Conservation (phyloP, 306 rosid genomes). For the Cucurbita ficifolia region DNA sequence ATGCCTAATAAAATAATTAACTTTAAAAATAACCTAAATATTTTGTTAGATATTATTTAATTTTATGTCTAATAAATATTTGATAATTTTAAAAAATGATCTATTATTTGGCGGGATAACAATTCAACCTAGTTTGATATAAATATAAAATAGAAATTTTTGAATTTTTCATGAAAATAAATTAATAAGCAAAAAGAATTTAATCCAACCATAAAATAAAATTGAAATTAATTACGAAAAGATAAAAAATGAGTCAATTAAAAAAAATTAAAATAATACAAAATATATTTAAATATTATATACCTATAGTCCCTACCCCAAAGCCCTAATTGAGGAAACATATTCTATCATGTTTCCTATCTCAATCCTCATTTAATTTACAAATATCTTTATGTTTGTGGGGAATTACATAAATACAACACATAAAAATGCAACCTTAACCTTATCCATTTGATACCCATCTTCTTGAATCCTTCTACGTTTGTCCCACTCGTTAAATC, state of each 20-base stretch:
- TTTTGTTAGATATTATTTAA: too few relatives aligned
- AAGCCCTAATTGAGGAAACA: not conserved
- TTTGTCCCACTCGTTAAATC: conserved; percentile 1
- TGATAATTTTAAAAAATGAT: too few relatives aligned
- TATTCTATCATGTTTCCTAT: not conserved
- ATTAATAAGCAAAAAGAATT: not conserved
- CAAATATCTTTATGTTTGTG: not conserved
- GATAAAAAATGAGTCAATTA: not conserved
- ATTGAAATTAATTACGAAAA: too few relatives aligned
- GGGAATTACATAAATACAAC: not conserved
- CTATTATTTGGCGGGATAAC: too few relatives aligned
- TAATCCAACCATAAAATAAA: not conserved
- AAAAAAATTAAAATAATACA: not conserved
- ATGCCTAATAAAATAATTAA: too few relatives aligned
- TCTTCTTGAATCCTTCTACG: not conserved
- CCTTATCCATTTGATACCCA: not conserved
- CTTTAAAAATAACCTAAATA: too few relatives aligned
- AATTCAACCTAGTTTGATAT: too few relatives aligned
- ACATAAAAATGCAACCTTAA: not conserved
- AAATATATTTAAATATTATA: too few relatives aligned
- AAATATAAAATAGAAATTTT: too few relatives aligned
- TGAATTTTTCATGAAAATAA: too few relatives aligned
- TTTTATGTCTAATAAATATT: too few relatives aligned
- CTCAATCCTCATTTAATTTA: not conserved
- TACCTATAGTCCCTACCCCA: not conserved